Base-by-base conservation (phyloP, 1,139 yeast genomes). In the Protomyces gravidus region DNA sequence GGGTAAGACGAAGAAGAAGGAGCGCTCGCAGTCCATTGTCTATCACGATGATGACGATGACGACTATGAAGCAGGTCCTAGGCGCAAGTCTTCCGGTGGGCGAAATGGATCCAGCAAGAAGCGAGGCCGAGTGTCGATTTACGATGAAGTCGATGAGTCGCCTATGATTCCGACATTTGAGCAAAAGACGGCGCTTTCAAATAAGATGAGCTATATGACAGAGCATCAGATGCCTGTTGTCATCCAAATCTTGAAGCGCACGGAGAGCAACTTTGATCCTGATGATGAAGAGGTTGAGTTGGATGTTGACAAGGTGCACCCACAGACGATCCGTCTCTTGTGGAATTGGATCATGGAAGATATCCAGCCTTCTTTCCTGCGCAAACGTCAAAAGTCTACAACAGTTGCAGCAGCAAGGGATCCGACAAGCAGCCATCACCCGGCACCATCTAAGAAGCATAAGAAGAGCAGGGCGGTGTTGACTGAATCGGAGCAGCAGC, bases 121-220 rank as follows among this genome's bases (percentile, higher is more conserved):
- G 26, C 50, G 33, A 27, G 40, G 51, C 5, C 19, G 51, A 6
- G 50, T 39, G 28, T 33, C 50, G 6, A 19, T 59, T 13, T 23
- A 45, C 17, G 50, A 59, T 4, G 56, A 58, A 9, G 57, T 42
- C 21, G 61, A 56, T 11, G 62, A 55, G 63, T 61, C 49, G 47
- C 66, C 55, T 19, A 59, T 56, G 42, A 45, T 65, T 59, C 71
- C 71, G 62, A 88, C 97, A 0, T 92, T 88, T 71, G 97, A 90
- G 70, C 92, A 92, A 97, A 92, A 94, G 79, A 88, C 89, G 71
- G 95, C 89, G 71, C 85, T 92, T 60, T 83, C 92, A 61, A 97
- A 89, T 69, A 83, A 84, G 68, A 92, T 92, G 69, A 84, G 86
- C 56, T 84, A 83, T 63, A 68, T 78, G 49, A 81, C 89, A 33